Percentiles rank a stretch among this genome's conserved stretches.
Evolutionary conservation across 176 grass and related monocot species (phyloP).

Genomic region (Saccharum officinarum): DNA sequence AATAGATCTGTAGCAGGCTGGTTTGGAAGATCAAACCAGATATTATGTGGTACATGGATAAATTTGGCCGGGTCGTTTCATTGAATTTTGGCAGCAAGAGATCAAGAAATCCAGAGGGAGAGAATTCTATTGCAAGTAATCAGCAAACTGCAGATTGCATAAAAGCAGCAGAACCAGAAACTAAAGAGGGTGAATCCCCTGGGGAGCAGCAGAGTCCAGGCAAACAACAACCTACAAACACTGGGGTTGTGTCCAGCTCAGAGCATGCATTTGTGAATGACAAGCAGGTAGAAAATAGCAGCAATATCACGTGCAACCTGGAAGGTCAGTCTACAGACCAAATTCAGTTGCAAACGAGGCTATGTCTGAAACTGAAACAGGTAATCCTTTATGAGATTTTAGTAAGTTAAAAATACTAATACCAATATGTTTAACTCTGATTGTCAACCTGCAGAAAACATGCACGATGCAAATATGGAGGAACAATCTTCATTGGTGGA

Average conservation of each 20-base stretch:
- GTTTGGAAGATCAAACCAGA: background rate
- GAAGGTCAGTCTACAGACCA: background rate
- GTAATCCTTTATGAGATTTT: background rate
- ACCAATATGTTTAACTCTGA: background rate
- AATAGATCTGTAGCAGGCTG: conserved; percentile 8
- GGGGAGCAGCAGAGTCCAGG: background rate
- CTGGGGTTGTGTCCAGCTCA: background rate
- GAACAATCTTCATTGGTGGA: background rate
- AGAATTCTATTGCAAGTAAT: background rate
- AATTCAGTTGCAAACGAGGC: background rate
- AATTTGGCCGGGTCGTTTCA: background rate
- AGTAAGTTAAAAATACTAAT: background rate
- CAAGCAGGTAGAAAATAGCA: background rate
- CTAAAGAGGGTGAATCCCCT: background rate
- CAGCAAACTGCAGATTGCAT: background rate
- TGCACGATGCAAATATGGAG: background rate
- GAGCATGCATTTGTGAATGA: background rate
- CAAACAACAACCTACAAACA: background rate
- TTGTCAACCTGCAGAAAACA: background rate
- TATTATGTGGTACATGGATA: background rate
- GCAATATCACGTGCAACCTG: background rate
- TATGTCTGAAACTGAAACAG: background rate
- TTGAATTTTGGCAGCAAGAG: background rate
- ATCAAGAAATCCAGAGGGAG: background rate
- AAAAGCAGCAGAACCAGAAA: background rate